Evolutionary conservation across 2,329 filamentous ascomycete species (phyloP).

Genomic region (Verticillium dahliae): DNA sequence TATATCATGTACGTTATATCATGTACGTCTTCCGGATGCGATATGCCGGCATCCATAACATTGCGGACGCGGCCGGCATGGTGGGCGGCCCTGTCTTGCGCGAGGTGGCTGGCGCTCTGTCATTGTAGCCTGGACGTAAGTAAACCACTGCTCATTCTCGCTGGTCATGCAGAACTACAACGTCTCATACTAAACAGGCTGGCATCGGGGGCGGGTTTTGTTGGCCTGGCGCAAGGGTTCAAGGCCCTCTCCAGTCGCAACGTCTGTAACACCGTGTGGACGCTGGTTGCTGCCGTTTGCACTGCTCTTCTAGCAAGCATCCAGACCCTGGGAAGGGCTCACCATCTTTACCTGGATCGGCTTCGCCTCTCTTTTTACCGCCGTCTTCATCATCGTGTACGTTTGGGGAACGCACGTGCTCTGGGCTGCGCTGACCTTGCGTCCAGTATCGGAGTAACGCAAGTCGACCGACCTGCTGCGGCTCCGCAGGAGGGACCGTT

Average conservation of each 20-base stretch:
- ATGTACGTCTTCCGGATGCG: constrained; percentile 18
- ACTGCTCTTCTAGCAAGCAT: constrained; percentile 13
- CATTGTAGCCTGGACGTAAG: constrained; percentile 17
- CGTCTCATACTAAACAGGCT: constrained; percentile 6
- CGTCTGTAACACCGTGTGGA: constrained; percentile 16
- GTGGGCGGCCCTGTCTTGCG: constrained; percentile 15
- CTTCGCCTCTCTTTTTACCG: constrained; percentile 47
- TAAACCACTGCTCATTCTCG: background rate
- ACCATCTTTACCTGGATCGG: constrained; percentile 47
- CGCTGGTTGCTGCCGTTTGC: constrained; percentile 15
- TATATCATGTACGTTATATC: constrained; percentile 18
- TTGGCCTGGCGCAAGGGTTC: constrained; percentile 15
- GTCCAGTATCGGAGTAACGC: constrained; percentile 16
- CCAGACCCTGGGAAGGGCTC: constrained; percentile 9
- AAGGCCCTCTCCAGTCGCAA: constrained; percentile 12
- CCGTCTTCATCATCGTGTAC: constrained; percentile 20
- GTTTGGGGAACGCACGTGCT: constrained; percentile 1
- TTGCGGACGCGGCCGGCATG: constrained; percentile 16
- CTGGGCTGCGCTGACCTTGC: too few species aligned
- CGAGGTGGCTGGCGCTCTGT: constrained; percentile 14
- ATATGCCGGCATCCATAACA: constrained; percentile 17
- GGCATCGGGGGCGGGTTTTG: constrained; percentile 15
- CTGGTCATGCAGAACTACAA: background rate
- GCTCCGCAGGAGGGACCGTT: constrained; percentile 15
- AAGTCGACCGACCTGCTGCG: constrained; percentile 13